Evolutionary conservation across 805 yeast genomes (phyloP).

Genomic region (Saturnispora sanitii): DNA sequence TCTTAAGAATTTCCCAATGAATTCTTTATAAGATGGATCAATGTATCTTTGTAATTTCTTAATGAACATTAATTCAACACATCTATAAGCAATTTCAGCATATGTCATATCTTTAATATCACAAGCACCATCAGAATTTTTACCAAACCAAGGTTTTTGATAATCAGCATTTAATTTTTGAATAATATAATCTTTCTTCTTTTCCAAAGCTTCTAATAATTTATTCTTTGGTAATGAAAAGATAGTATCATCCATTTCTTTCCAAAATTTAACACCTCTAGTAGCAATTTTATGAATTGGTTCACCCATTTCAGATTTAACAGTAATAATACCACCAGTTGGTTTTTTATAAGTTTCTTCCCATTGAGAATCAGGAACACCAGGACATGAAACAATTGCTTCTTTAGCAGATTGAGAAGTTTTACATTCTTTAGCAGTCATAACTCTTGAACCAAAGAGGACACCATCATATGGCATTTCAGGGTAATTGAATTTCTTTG

Average conservation of each 20-base stretch:
- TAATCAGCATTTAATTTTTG: constrained; percentile 80
- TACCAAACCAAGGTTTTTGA: constrained; percentile 98
- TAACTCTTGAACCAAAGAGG: constrained; percentile 90
- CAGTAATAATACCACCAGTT: constrained; percentile 95
- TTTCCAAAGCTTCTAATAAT: constrained; percentile 65
- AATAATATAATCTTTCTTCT: constrained; percentile 82
- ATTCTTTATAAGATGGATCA: constrained; percentile 75
- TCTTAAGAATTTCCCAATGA: constrained; percentile 77
- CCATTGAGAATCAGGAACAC: constrained; percentile 86
- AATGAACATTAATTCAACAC: constrained; percentile 82
- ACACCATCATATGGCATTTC: constrained; percentile 99
- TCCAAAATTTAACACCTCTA: constrained; percentile 95
- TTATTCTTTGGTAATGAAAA: constrained; percentile 87
- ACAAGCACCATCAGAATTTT: constrained; percentile 63
- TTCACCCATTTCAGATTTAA: constrained; percentile 98
- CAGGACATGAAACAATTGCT: constrained; percentile 83
- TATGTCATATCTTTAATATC: constrained; percentile 95
- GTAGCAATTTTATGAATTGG: constrained; percentile 98
- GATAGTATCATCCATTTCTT: constrained; percentile 89
- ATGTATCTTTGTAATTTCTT: constrained; percentile 77
- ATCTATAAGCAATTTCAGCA: constrained; percentile 77
- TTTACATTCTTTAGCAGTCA: constrained; percentile 94
- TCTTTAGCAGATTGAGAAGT: constrained; percentile 91
- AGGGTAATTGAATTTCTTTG: constrained; percentile 77
- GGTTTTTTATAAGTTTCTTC: constrained; percentile 89